A percentile compares a stretch with the other conserved stretches of the same genome.
Evolutionary conservation across 768 basidiomycete species (phyloP).

Genomic region (Lactifluus pinguis): DNA sequence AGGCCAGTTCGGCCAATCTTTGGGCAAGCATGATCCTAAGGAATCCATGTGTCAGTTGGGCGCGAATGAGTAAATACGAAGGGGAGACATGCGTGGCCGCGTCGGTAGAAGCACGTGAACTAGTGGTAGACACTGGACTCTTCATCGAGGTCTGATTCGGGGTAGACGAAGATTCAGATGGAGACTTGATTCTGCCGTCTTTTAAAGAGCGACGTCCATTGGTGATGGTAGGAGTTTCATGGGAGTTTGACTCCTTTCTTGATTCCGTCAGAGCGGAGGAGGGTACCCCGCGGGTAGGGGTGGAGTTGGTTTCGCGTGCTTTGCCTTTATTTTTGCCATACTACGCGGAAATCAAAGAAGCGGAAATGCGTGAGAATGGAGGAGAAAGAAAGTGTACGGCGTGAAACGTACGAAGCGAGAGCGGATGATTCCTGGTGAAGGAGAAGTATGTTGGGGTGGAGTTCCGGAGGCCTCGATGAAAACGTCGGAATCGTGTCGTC

Average conservation of each 20-base stretch:
- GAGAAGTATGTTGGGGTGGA: not conserved
- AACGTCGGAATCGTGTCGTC: conserved; percentile 24
- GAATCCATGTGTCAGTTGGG: conserved; percentile 19
- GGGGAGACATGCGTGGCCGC: conserved; percentile 17
- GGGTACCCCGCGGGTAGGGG: conserved; percentile 13
- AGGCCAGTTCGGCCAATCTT: conserved; percentile 70
- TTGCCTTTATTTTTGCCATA: conserved; percentile 28
- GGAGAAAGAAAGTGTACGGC: not conserved
- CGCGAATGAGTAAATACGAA: conserved; percentile 4
- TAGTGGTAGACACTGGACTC: not conserved
- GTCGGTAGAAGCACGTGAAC: conserved; percentile 15
- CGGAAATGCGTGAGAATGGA: conserved; percentile 7
- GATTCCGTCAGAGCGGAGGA: conserved; percentile 2
- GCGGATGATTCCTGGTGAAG: conserved; percentile 27
- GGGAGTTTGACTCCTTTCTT: conserved; percentile 12
- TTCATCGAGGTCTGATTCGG: not conserved
- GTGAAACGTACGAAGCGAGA: conserved; percentile 31
- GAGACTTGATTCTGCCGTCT: conserved; percentile 5
- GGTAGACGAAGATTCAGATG: conserved; percentile 15
- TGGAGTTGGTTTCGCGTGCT: conserved; percentile 22
- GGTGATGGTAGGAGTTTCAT: conserved; percentile 11
- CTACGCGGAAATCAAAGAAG: conserved; percentile 16
- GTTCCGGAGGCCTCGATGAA: conserved; percentile 4
- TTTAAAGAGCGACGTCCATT: not conserved
- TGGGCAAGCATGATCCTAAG: conserved; percentile 67